Base-by-base conservation (phyloP, 2,329 filamentous ascomycete species). In the Sarocladium kiliense region DNA sequence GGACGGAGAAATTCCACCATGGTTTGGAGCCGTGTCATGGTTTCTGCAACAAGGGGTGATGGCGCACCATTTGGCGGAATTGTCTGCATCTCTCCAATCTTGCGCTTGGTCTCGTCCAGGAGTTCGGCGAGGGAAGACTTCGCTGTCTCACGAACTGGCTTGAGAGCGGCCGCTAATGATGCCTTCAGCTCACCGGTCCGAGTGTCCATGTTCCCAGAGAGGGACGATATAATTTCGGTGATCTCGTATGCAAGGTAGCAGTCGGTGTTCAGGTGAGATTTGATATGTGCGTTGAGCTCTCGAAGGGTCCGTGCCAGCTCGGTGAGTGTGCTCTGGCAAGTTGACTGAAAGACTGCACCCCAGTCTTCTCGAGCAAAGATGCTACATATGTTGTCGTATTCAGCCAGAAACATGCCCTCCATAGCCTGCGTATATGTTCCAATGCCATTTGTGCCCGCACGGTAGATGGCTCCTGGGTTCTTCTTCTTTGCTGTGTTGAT, bases 221-320 rank as follows among this genome's bases (percentile, higher is more conserved):
- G 78, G 12, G 81, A 81, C 1, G 90, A 89, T 47, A 97, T 84
- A 58, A 97, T 89, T 64, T 96, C 93, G 30, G 95, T 89, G 30
- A 97, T 89, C 67, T 99, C 94, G 68, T 96, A 99, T 7, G 91
- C 91, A 50, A 99, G 80, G 68, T 90, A 97, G 71, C 93, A 97
- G 69, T 99, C 94, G 0, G 91, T 96, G 61, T 85, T 82, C 37
- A 97, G 75, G 65, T 97, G 92, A 39, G 81, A 76, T 66, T 92
- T 91, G 70, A 97, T 91, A 65, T 97, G 92, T 51, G 83, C 80
- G 68, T 97, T 97, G 30, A 99, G 78, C 65, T 97, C 93, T 26
- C 89, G 84, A 54, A 97, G 72, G 0, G 94, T 97, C 62, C 90
- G 86, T 5, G 88, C 85, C 62, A 97, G 88, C 64, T 96, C 91